Conservation (phyloP, 495 filamentous ascomycete species). For the Tuber aestivum region DNA sequence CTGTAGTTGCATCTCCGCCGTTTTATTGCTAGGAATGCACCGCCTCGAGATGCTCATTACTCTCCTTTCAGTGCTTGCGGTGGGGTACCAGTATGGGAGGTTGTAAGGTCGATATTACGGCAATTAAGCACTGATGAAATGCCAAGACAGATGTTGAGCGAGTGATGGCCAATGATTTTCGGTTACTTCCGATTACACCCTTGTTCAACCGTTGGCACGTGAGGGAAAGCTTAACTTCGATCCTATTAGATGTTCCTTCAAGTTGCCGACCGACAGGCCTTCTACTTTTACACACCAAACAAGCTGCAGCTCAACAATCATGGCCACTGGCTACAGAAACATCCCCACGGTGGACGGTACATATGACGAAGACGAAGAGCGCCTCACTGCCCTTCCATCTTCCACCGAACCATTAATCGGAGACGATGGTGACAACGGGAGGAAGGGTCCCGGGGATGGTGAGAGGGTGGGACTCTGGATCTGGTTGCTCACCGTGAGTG, state of each 20-base stretch:
- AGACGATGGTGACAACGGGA: not conserved
- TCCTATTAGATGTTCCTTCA: not conserved
- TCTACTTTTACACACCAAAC: not conserved
- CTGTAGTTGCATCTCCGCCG: not conserved
- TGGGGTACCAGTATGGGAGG: not conserved
- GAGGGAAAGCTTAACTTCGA: not conserved
- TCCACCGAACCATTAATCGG: not conserved
- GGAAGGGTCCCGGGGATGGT: conserved; percentile 21
- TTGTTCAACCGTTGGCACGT: not conserved
- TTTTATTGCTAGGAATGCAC: not conserved
- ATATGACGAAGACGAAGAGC: not conserved
- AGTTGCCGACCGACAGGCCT: not conserved
- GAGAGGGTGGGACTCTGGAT: conserved; percentile 43
- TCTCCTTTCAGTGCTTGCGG: not conserved
- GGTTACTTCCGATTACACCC: not conserved
- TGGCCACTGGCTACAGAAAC: not conserved
- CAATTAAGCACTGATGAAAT: not conserved
- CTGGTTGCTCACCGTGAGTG: conserved; percentile 71
- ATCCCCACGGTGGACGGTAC: not conserved
- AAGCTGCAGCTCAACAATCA: not conserved
- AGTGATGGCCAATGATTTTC: not conserved
- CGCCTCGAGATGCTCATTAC: not conserved
- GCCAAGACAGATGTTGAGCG: not conserved
- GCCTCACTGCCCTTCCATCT: not conserved
- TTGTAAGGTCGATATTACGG: not conserved